phyloP scores from a whole-genome alignment of 2,329 filamentous ascomycete species.

The Pseudogymnoascus sp. region DNA sequence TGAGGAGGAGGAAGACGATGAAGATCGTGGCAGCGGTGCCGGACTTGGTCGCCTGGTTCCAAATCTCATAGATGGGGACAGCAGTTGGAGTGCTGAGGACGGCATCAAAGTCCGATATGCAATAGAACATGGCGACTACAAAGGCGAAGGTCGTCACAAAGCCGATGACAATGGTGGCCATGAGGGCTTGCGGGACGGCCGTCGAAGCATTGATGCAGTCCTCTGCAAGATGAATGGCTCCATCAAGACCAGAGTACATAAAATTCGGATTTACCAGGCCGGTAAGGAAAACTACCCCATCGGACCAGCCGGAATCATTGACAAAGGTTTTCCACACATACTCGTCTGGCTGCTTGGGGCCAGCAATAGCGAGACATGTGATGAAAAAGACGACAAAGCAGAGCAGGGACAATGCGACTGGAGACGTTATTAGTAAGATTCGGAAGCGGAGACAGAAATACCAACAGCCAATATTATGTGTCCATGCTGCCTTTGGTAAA shows the following conservation, averaged over 20 bases:
- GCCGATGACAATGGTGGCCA: slow-evolving; percentile 32
- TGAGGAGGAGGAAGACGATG: neutral
- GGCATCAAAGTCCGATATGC: slow-evolving; percentile 33
- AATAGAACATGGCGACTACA: slow-evolving; percentile 38
- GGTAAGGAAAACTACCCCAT: slow-evolving; percentile 40
- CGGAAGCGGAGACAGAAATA: neutral
- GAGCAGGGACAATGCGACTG: slow-evolving; percentile 4
- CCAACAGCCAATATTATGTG: slow-evolving; percentile 11
- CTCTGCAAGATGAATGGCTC: slow-evolving; percentile 37
- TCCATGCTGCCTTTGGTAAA: slow-evolving; percentile 7
- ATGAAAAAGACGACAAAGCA: slow-evolving; percentile 5
- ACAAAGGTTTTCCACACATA: slow-evolving; percentile 24
- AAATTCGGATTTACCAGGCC: slow-evolving; percentile 37
- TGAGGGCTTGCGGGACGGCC: slow-evolving; percentile 3
- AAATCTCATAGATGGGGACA: slow-evolving; percentile 25
- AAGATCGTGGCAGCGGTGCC: neutral
- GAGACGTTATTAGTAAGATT: neutral
- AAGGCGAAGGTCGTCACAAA: slow-evolving; percentile 36
- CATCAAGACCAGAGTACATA: slow-evolving; percentile 37
- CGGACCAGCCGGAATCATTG: slow-evolving; percentile 38
- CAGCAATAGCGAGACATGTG: neutral
- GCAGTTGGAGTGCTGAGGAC: slow-evolving; percentile 29
- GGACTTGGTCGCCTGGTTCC: neutral
- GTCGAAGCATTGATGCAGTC: slow-evolving; percentile 22
- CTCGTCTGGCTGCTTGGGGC: slow-evolving; percentile 6